Percentiles rank a stretch among this genome's conserved stretches.
Evolutionary conservation across 306 rosid species (phyloP).

Genomic region (Dicorynia guianensis): DNA sequence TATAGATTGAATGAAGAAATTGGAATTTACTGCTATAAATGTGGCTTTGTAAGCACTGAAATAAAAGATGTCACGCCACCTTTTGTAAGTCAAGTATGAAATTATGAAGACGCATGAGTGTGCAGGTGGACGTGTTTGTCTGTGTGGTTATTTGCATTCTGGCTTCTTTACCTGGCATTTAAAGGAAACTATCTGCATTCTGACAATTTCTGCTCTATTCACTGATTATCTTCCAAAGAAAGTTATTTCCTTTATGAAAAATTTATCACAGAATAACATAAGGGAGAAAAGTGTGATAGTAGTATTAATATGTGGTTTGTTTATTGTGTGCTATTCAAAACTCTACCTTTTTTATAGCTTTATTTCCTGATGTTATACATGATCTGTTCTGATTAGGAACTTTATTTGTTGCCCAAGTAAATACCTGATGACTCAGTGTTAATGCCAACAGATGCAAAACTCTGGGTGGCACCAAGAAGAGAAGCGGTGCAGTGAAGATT

Average conservation of each 20-base stretch:
- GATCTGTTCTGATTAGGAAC: constrained; percentile 37
- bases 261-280: too few relatives aligned
- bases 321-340: not conserved
- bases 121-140: not conserved
- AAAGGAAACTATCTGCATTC: too few relatives aligned
- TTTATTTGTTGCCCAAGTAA: not conserved
- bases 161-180: too few relatives aligned
- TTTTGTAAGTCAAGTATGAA: constrained; percentile 72
- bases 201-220: too few relatives aligned
- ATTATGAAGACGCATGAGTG: not conserved
- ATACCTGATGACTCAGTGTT: constrained; percentile 37
- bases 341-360: constrained; percentile 5
- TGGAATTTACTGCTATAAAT: constrained; percentile 73
- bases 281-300: too few relatives aligned
- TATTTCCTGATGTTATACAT: constrained; percentile 55
- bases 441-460: constrained; percentile 60
- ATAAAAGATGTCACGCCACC: constrained; percentile 73
- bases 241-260: too few relatives aligned
- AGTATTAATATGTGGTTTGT: too few relatives aligned
- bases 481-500: constrained; percentile 48
- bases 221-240: too few relatives aligned
- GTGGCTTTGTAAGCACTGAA: constrained; percentile 72
- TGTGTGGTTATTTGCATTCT: not conserved
- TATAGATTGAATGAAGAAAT: constrained; percentile 72
- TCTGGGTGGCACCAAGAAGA: constrained; percentile 60